Evolutionary conservation across 75 land plant species (phyloP).

Genomic region (Gnetum montanum): DNA sequence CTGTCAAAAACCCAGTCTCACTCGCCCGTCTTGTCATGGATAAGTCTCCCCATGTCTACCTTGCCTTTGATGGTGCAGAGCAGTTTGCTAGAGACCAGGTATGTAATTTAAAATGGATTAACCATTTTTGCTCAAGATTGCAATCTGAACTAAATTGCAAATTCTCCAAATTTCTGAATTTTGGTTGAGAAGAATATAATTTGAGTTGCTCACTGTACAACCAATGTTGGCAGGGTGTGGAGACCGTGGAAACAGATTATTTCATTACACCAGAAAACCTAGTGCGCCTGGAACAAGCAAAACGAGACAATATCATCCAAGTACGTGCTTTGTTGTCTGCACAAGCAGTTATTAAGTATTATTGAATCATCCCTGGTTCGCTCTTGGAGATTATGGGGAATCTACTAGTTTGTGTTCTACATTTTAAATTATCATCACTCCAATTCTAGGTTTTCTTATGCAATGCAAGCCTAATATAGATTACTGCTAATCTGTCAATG

Average conservation of each 20-base stretch:
- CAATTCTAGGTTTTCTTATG: too few relatives aligned
- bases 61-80: conserved; percentile 87
- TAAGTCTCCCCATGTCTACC: conserved; percentile 85
- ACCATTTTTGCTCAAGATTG: background rate
- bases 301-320: too few relatives aligned
- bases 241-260: conserved; percentile 46
- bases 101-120: too few relatives aligned
- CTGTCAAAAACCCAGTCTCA: conserved; percentile 79
- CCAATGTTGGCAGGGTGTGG: conserved; percentile 61
- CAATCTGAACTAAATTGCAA: background rate
- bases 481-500: too few relatives aligned
- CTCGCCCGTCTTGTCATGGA: conserved; percentile 94
- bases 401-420: too few relatives aligned
- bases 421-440: too few relatives aligned
- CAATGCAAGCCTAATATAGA: too few relatives aligned
- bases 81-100: conserved; percentile 76
- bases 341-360: too few relatives aligned
- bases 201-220: background rate
- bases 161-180: background rate
- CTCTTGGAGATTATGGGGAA: too few relatives aligned
- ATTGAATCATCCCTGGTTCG: too few relatives aligned
- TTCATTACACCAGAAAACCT: conserved; percentile 67
- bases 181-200: background rate
- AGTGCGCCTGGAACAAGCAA: conserved; percentile 56
- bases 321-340: too few relatives aligned